Percentiles rank a stretch among this genome's conserved stretches.
Conservation (phyloP, 768 basidiomycete species). For the Symmetrospora coprosmae region DNA sequence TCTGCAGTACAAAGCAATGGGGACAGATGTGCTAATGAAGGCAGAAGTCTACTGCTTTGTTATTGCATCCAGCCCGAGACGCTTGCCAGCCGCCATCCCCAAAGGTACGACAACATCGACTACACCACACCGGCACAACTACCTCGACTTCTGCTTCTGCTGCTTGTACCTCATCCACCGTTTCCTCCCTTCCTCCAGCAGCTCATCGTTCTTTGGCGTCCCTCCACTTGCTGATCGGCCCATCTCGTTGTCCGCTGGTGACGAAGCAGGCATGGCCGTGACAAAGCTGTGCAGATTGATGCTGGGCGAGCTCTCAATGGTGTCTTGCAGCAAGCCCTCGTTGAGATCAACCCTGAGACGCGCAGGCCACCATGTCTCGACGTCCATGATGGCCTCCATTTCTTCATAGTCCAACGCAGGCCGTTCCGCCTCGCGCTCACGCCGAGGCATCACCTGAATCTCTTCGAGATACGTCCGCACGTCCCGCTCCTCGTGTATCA, state of each 20-base stretch:
- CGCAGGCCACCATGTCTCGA: slow-evolving; percentile 10
- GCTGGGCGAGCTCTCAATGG: not conserved
- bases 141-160: too few species aligned
- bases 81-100: too few species aligned
- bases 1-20: too few species aligned
- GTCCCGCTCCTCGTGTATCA: not conserved
- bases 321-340: slow-evolving; percentile 8
- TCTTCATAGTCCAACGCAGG: too few species aligned
- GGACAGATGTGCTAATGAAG: too few species aligned
- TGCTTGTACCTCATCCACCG: slow-evolving; percentile 5
- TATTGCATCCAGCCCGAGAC: too few species aligned
- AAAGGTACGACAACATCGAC: too few species aligned
- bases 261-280: too few species aligned
- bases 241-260: too few species aligned
- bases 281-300: slow-evolving; percentile 6
- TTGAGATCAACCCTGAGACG: not conserved
- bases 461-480: not conserved
- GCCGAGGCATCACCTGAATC: not conserved
- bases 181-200: slow-evolving; percentile 2
- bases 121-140: too few species aligned
- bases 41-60: too few species aligned
- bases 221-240: too few species aligned
- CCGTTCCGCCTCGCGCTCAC: not conserved
- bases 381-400: not conserved
- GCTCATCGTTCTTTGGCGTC: slow-evolving; percentile 1